Base-by-base conservation (phyloP, 2,329 filamentous ascomycete species). In the Monosporascus sp. region DNA sequence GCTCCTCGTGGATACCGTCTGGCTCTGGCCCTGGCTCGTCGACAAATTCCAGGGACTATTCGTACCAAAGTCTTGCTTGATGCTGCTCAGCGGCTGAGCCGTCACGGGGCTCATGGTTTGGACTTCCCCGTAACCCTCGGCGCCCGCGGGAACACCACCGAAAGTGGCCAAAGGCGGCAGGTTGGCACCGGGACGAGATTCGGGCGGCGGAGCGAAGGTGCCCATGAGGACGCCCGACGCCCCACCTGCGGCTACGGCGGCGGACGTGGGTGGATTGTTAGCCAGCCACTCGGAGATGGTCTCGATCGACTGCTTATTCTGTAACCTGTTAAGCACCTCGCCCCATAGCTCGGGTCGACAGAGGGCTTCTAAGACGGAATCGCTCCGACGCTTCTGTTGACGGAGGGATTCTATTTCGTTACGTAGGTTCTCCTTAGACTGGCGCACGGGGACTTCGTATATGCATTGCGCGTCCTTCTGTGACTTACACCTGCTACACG, bases 371-470 rank as follows among this genome's bases (percentile, higher is more conserved):
- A 86, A 70, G 48, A 86, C 75, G 31, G 75, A 74, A 25, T 85
- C 79, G 64, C 70, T 82, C 45, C 76, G 77, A 22, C 74, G 77
- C 61, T 84, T 78, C 43, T 78, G 76, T 17, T 73, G 73, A 48
- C 79, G 79, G 37, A 86, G 68, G 25, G 68, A 69, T 50, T 86
- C 83, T 55, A 86, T 82, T 61, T 86, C 82, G 61, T 71, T 72
- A 45, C 83, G 77, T 5, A 86, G 74, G 50, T 78, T 77, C 55
- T 85, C 82, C 56, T 86, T 86, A 11, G 82, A 85, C 59, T 85
- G 82, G 45, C 83, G 81, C 5, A 86, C 77, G 0, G 82, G 83
- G 7, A 83, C 64, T 58, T 86, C 81, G 69, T 86, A 86, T 24
- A 83, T 63, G 56, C 83, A 86, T 24, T 83, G 76, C 39, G 76